Conservation (phyloP, 1,139 yeast species). For the Suhomyces choctaworum region DNA sequence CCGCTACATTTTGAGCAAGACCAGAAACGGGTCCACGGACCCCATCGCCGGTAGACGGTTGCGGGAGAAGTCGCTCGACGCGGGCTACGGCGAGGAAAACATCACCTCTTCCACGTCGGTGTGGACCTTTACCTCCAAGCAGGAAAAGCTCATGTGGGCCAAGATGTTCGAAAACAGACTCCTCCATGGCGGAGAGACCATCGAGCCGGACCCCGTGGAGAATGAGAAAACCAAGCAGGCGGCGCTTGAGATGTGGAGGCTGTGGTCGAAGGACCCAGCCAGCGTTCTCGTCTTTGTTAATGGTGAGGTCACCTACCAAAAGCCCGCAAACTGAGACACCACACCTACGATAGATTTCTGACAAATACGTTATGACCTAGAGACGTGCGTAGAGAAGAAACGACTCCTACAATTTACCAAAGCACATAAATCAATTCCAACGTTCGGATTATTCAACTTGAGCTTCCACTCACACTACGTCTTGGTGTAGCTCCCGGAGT, state of each 20-base stretch:
- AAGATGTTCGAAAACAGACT: conserved; percentile 15
- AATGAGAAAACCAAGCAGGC: conserved; percentile 10
- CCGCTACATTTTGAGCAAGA: conserved; percentile 12
- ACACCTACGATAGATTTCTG: too few relatives aligned
- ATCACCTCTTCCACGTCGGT: conserved; percentile 16
- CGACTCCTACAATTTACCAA: too few relatives aligned
- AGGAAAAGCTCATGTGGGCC: conserved; percentile 7
- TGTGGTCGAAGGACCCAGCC: conserved; percentile 18
- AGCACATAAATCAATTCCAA: too few relatives aligned
- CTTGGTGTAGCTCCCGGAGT: too few relatives aligned
- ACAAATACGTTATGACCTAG: too few relatives aligned
- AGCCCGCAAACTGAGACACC: too few relatives aligned
- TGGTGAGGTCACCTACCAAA: conserved; percentile 22
- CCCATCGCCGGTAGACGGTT: conserved; percentile 20
- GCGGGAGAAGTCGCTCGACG: conserved; percentile 19
- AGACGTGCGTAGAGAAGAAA: too few relatives aligned
- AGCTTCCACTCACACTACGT: too few relatives aligned
- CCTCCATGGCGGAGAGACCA: conserved; percentile 14
- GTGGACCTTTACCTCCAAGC: conserved; percentile 18
- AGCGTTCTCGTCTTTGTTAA: conserved; percentile 16
- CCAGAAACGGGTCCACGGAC: conserved; percentile 17
- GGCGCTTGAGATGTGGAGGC: conserved; percentile 16
- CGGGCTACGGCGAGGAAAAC: conserved; percentile 19
- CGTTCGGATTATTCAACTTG: too few relatives aligned
- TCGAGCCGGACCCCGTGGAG: conserved; percentile 13